A percentile compares a stretch with the other conserved stretches of the same genome.
phyloP scores from a whole-genome alignment of 805 yeast genomes.

The Yarrowia sp. region DNA sequence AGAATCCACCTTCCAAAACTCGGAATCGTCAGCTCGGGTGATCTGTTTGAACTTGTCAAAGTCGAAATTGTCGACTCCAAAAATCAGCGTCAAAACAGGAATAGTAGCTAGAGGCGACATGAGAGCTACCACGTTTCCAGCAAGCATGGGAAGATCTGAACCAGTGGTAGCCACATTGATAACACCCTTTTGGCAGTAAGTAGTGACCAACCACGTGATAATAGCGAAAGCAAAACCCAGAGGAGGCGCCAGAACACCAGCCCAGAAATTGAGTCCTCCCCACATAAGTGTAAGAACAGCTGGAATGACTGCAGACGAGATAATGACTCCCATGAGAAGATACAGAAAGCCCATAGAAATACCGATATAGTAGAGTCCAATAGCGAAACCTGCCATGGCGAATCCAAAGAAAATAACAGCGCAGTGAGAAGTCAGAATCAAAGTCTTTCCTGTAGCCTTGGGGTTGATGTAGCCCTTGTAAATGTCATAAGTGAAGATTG shows the following conservation, averaged over 20 bases:
- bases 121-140: conserved; percentile 83
- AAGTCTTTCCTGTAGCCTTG: conserved; percentile 66
- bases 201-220: conserved; percentile 57
- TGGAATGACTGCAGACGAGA: conserved; percentile 83
- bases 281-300: conserved; percentile 69
- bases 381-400: conserved; percentile 77
- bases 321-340: conserved; percentile 85
- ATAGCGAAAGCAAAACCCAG: conserved; percentile 73
- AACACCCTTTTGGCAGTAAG: conserved; percentile 45
- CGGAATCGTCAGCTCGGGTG: conserved; percentile 36
- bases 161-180: conserved; percentile 67
- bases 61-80: conserved; percentile 72
- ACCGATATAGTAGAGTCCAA: conserved; percentile 77
- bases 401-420: conserved; percentile 60
- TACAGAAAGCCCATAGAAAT: conserved; percentile 85
- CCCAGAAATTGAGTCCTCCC: conserved; percentile 57
- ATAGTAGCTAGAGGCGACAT: conserved; percentile 65
- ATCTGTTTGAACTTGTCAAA: conserved; percentile 62
- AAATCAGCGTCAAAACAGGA: conserved; percentile 62
- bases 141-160: conserved; percentile 81
- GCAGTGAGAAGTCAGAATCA: conserved; percentile 66
- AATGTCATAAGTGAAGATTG: conserved; percentile 81
- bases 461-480: conserved; percentile 81
- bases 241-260: conserved; percentile 75
- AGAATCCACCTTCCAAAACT: conserved; percentile 19